Conservation (phyloP, 768 basidiomycete species). For the Myochromella boudieri region DNA sequence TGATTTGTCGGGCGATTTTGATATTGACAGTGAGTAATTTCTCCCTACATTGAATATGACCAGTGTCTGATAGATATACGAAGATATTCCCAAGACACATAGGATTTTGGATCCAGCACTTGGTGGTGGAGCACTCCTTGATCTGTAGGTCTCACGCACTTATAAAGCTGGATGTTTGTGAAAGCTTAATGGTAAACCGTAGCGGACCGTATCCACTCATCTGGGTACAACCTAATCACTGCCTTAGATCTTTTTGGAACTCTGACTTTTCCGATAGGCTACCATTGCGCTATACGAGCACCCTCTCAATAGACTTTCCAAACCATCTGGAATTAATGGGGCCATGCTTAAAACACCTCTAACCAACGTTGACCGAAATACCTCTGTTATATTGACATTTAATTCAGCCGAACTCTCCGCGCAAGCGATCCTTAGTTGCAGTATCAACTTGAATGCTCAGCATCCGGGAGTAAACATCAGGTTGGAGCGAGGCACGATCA, state of each 20-base stretch:
- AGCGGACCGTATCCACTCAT: constrained; percentile 83
- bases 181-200: constrained; percentile 5
- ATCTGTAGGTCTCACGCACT: constrained; percentile 54
- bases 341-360: constrained; percentile 76
- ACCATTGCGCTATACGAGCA: constrained; percentile 80
- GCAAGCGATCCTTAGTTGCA: constrained; percentile 72
- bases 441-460: constrained; percentile 50
- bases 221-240: constrained; percentile 54
- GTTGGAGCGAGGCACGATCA: constrained; percentile 71
- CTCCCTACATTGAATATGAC: neutral
- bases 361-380: constrained; percentile 78
- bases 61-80: neutral
- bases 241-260: neutral
- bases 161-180: neutral
- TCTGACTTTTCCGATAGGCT: constrained; percentile 42
- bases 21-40: constrained; percentile 54
- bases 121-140: constrained; percentile 82
- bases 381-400: constrained; percentile 75
- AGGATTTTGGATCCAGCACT: constrained; percentile 77
- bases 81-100: constrained; percentile 68
- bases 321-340: constrained; percentile 60
- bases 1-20: constrained; percentile 73
- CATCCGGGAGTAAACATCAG: constrained; percentile 65
- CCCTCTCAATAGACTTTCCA: constrained; percentile 60
- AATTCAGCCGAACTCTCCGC: constrained; percentile 56